phyloP scores from a whole-genome alignment of 441 rosid genomes.

The Erodium chrysanthum region DNA sequence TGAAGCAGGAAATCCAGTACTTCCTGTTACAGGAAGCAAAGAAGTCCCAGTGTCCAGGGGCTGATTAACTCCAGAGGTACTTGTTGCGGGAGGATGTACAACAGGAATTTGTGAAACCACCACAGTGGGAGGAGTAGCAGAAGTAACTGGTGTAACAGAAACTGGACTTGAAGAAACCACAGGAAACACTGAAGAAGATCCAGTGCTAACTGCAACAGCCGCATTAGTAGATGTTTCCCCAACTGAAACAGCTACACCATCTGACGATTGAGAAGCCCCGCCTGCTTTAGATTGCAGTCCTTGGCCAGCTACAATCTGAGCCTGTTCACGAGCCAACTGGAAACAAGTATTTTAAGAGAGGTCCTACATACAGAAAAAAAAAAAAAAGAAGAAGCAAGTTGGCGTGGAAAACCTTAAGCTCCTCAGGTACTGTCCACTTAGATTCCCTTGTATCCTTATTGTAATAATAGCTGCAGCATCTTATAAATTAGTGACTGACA shows the following conservation, averaged over 20 bases:
- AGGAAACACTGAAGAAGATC: slow-evolving; percentile 27
- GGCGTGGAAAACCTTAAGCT: slow-evolving; percentile 57
- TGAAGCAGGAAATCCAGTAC: slow-evolving; percentile 6
- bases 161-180: slow-evolving; percentile 50
- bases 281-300: slow-evolving; percentile 34
- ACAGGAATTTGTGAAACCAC: slow-evolving; percentile 31
- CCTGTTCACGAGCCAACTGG: slow-evolving; percentile 93
- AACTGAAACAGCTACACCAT: slow-evolving; percentile 33
- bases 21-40: no score
- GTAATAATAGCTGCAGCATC: slow-evolving; percentile 66
- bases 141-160: slow-evolving; percentile 41
- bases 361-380: slow-evolving; percentile 19
- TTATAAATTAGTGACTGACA: slow-evolving; percentile 7
- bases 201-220: slow-evolving; percentile 38
- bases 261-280: slow-evolving; percentile 32
- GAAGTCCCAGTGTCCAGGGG: slow-evolving; percentile 17
- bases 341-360: slow-evolving; percentile 24
- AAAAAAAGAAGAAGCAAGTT: slow-evolving; percentile 16
- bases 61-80: slow-evolving; percentile 34
- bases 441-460: slow-evolving; percentile 89
- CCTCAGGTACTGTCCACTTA: slow-evolving; percentile 93
- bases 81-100: slow-evolving; percentile 31
- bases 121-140: slow-evolving; percentile 37
- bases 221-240: slow-evolving; percentile 28
- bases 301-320: slow-evolving; percentile 43